Conservation (phyloP, 169 alveolate genomes). For the Cryptosporidium baileyi region DNA sequence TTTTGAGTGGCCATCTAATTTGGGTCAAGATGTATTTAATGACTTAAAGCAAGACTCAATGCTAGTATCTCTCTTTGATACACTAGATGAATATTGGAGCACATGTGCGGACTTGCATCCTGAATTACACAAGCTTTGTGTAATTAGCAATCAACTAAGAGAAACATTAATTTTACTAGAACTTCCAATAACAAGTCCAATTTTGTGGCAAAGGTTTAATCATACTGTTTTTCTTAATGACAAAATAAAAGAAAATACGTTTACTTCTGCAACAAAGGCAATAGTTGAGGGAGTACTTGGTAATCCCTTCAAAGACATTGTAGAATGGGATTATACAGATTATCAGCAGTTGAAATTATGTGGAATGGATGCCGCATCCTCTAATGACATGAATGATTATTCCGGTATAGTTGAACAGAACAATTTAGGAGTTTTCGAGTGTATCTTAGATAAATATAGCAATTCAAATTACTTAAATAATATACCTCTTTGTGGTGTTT, state of each 20-base stretch:
- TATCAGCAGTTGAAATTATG: slow-evolving; percentile 62
- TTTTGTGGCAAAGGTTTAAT: slow-evolving; percentile 16
- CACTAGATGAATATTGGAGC: slow-evolving; percentile 64
- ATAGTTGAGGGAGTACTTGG: slow-evolving; percentile 40
- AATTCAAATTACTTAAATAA: not conserved
- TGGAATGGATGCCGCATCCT: slow-evolving; percentile 53
- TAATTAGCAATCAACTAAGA: not conserved
- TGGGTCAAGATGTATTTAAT: not conserved
- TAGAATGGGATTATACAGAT: slow-evolving; percentile 50
- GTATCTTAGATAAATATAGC: not conserved
- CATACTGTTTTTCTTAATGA: not conserved
- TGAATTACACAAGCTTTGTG: slow-evolving; percentile 19
- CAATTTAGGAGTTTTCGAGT: not conserved
- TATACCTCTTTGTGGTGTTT: slow-evolving; percentile 52
- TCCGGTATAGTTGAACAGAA: not conserved
- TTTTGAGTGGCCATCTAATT: slow-evolving; percentile 25
- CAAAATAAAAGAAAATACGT: not conserved
- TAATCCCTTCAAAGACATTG: not conserved
- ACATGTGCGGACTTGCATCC: slow-evolving; percentile 46
- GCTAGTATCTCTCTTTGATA: slow-evolving; percentile 46
- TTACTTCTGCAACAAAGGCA: slow-evolving; percentile 29
- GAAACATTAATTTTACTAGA: not conserved
- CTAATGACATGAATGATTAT: not conserved
- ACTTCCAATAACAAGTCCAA: slow-evolving; percentile 36
- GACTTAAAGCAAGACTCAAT: slow-evolving; percentile 6